These are phyloP conservation scores for Suillus sp. DNA, from an alignment of 768 basidiomycete genomes.

Conservation along the genomic window DNA sequence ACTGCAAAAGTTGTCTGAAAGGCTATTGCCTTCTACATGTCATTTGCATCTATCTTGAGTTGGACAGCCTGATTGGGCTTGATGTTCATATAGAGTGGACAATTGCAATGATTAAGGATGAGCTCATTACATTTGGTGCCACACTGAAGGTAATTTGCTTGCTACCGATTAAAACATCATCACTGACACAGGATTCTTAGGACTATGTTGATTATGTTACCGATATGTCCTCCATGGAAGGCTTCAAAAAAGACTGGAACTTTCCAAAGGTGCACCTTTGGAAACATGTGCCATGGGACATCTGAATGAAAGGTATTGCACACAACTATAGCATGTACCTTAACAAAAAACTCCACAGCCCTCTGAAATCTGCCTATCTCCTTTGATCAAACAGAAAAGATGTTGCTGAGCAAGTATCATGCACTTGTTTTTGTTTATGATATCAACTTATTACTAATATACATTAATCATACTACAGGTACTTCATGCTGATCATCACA, in stretches of 20 bases:
- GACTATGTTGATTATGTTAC: too few relatives aligned
- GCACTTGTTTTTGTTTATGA: background rate
- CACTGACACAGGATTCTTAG: too few relatives aligned
- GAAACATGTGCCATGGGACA: slow-evolving; percentile 34
- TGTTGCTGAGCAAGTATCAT: slow-evolving; percentile 33
- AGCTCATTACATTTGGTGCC: slow-evolving; percentile 21
- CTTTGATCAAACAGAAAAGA: slow-evolving; percentile 36
- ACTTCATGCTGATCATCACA: slow-evolving; percentile 17
- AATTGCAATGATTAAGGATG: slow-evolving; percentile 21
- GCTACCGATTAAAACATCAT: too few relatives aligned
- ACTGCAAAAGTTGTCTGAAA: background rate
- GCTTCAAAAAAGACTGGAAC: too few relatives aligned
- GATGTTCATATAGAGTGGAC: slow-evolving; percentile 36
- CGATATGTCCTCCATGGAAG: too few relatives aligned
- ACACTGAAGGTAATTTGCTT: slow-evolving; percentile 5
- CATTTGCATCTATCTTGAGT: slow-evolving; percentile 33
- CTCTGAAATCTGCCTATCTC: slow-evolving; percentile 19
- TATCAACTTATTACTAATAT: background rate
- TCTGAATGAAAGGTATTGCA: slow-evolving; percentile 29
- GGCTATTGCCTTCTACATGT: slow-evolving; percentile 32
- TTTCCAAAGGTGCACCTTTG: slow-evolving; percentile 32
- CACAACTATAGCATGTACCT: slow-evolving; percentile 22
- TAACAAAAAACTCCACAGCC: slow-evolving; percentile 11
- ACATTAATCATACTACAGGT: slow-evolving; percentile 9
- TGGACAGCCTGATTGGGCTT: slow-evolving; percentile 32